Base-by-base conservation (phyloP, 805 yeast species). In the Candida oleophila region DNA sequence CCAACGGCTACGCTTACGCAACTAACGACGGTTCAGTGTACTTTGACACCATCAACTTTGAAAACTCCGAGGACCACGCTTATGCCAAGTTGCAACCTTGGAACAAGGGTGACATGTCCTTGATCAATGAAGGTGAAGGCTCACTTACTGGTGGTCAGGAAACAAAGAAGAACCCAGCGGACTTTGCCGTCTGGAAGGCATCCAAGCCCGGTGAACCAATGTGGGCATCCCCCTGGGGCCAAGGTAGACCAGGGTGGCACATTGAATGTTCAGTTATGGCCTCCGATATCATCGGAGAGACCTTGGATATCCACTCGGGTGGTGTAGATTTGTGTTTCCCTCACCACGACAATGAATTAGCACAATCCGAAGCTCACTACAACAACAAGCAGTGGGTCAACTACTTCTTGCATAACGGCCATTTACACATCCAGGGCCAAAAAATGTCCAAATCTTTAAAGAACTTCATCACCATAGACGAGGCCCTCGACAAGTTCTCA, bases 261-360 rank as follows among this genome's bases (percentile, higher is more conserved):
- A 94, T 94, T 65, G 99, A 94, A 70, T 94, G 99, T 77, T 90
- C 97, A 7, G 99, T 94, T 18, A 94, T 94, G 99, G 98, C 98
- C 1, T 79, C 90, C 44, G 96, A 90, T 55, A 78, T 91, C 41
- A 77, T 87, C 34, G 98, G 98, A 3, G 68, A 79, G 18, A 76
- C 77, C 49, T 87, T 94, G 78, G 99, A 94, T 66, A 89, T 94
- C 55, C 99, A 94, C 64, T 84, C 96, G 15, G 99, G 99, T 48
- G 99, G 99, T 54, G 82, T 94, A 45, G 99, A 94, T 70, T 78
- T 94, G 60, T 97, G 98, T 18, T 94, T 94, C 74, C 99, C 99
- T 2, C 99, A 94, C 66, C 99, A 94, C 69, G 99, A 94, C 67
- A 94, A 94, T 61, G 99, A 94, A 71, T 74, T 94, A 53, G 99